Evolutionary conservation across 805 yeast species (phyloP), one percentile per base, ranked within the genome.

Genomic region (Clavispora asparagi): DNA sequence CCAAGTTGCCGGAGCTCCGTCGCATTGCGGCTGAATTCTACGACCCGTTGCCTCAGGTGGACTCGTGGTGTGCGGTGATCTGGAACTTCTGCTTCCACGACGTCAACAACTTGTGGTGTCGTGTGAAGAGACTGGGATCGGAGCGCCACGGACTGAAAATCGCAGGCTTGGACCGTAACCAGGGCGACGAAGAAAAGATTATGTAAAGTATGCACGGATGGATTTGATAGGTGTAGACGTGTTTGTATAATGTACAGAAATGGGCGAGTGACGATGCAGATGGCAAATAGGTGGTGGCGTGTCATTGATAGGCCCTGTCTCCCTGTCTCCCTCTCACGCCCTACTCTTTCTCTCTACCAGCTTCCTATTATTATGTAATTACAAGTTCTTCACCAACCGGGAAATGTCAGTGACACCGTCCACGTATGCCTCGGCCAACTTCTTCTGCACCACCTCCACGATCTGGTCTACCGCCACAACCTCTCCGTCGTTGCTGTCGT

Each of bases 401-500:
- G 87, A 74, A 41, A 85, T 76, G 49, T 79, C 83, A 53, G 81
- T 81, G 48, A 83, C 59, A 39, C 88, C 89, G 50, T 74, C 82
- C 61, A 65, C 61, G 43, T 74, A 70, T 40, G 68, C 50, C 1
- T 54, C 52, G 1, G 58, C 55, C 48, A 79, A 64, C 53, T 70
- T 71, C 30, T 50, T 50, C 45, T 66, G 57, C 32, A 79, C 80
- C 47, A 68, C 73, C 6, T 58, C 64, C 29, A 85, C 81, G 40
- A 91, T 69, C 37, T 85, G 79, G 2, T 71, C 80, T n/a, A 80
- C 66, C 41, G 76, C 72, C 31, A 92, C 76, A 43, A 90, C 71
- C 54, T 81, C 91, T 52, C 99, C 99, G 59, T 90, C 95, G 62
- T 85, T 91, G 49, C 69, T 66, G 53, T 87, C 83, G 57, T 85